These are phyloP conservation scores for Picea abies DNA, from an alignment of 83 land plant genomes.

Conservation along the genomic window DNA sequence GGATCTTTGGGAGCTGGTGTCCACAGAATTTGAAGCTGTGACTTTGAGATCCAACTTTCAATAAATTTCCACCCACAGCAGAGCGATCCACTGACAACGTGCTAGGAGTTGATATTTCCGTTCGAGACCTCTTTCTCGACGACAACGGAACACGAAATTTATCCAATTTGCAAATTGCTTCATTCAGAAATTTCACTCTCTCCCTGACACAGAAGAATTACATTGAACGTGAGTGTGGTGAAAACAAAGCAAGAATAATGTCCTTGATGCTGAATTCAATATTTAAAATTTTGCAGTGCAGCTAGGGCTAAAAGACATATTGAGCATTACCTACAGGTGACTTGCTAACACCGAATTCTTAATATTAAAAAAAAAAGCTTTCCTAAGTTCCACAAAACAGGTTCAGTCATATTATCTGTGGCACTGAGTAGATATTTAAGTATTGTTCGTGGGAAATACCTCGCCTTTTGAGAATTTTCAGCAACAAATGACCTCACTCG, in stretches of 20 bases:
- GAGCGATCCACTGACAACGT: conserved; percentile 27
- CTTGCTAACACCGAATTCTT: background rate
- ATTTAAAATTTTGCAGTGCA: background rate
- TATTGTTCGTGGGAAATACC: conserved; percentile 32
- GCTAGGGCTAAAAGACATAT: background rate
- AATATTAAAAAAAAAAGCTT: background rate
- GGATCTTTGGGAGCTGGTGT: too few relatives aligned
- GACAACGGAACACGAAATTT: conserved; percentile 33
- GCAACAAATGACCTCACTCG: conserved; percentile 48
- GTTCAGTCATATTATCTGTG: background rate
- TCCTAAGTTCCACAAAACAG: background rate
- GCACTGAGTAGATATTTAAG: background rate
- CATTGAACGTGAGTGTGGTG: background rate
- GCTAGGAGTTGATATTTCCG: conserved; percentile 31
- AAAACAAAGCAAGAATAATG: background rate
- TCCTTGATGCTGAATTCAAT: background rate
- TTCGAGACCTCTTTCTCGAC: conserved; percentile 64
- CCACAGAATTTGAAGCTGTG: conserved; percentile 29
- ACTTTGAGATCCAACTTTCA: conserved; percentile 44
- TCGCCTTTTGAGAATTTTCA: conserved; percentile 59
- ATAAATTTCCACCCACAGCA: conserved; percentile 22
- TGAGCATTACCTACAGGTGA: background rate
- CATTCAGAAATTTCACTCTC: conserved; percentile 45
- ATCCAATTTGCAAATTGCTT: conserved; percentile 60
- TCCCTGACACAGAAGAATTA: conserved; percentile 52